Evolutionary conservation across 2,329 filamentous ascomycete genomes (phyloP), one percentile per base, ranked within the genome.

Genomic region (Colletotrichum kahawae): DNA sequence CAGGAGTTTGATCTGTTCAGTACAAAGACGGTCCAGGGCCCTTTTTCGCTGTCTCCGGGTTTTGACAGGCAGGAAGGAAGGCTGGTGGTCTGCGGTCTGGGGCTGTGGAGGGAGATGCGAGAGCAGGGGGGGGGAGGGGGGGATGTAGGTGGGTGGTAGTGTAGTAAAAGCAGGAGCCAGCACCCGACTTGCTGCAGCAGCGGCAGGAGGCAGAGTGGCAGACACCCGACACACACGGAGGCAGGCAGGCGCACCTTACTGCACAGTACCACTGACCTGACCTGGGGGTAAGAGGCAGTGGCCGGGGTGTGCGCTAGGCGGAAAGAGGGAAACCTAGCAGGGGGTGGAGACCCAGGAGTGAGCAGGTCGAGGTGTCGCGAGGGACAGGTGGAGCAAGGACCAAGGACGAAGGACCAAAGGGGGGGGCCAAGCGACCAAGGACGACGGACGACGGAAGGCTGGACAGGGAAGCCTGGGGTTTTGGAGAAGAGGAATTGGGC

Each of bases 1-100:
- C 81, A 82, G 78, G 76, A 78, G 82, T 83, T 83, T 83, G 82
- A 83, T 80, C 78, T 66, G 80, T 80, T 75, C 62, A 77, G 81
- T 80, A 67, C 67, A 77, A 79, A 79, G 79, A 79, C 79, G 79
- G 77, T 80, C 73, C 78, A 77, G 78, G 79, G 78, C 63, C 38
- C 54, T 72, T 67, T 75, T 60, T 74, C 74, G 74, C 70, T 48
- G 71, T 69, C 74, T 76, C 74, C 65, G 65, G 74, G 66, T 74
- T 65, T 66, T 66, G 74, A 76, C 70, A 70, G 66, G 74, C 70
- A 60, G 34, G 60, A 67, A 21, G 33, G 34, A 65, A 73, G 57
- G 59, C 60, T 65, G 43, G 62, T 67, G 33, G 69, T 67, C 18
- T 38, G 29, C 21, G 33, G 33, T 14, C 24, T 34, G 60, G 31